phyloP scores from a whole-genome alignment of 2,329 filamentous ascomycete genomes.

The Ciborinia camelliae region DNA sequence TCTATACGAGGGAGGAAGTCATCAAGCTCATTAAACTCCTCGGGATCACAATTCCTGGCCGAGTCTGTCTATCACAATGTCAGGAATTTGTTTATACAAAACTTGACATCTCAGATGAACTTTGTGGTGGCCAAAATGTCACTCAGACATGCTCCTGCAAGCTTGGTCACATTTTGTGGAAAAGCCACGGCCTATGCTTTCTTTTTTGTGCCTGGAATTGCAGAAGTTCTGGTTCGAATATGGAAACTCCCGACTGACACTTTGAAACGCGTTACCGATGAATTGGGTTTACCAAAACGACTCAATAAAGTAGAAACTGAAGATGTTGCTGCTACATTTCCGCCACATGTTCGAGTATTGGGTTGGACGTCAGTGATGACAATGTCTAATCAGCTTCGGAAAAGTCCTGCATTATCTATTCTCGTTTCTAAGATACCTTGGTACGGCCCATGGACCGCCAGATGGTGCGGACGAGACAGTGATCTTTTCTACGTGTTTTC shows the following conservation, averaged over 20 bases:
- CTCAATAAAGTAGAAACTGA: constrained; percentile 43
- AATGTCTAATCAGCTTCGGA: constrained; percentile 52
- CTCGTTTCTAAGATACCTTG: constrained; percentile 60
- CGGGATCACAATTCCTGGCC: constrained; percentile 61
- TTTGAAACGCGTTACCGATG: constrained; percentile 58
- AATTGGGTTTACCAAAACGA: constrained; percentile 57
- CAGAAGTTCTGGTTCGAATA: constrained; percentile 62
- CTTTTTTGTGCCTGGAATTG: constrained; percentile 68
- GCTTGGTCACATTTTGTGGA: constrained; percentile 65
- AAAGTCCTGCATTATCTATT: constrained; percentile 53
- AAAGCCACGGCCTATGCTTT: constrained; percentile 73
- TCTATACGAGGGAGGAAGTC: constrained; percentile 36
- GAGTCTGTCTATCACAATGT: constrained; percentile 72
- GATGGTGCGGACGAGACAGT: constrained; percentile 70
- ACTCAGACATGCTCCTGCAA: constrained; percentile 52
- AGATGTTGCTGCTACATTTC: constrained; percentile 39
- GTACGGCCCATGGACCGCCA: constrained; percentile 65
- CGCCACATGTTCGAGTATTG: constrained; percentile 53
- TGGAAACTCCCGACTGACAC: constrained; percentile 60
- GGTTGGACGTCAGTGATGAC: constrained; percentile 57
- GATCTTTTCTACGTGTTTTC: constrained; percentile 72
- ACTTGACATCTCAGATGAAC: constrained; percentile 64
- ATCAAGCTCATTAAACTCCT: constrained; percentile 54
- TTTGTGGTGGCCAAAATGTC: constrained; percentile 75
- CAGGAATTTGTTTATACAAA: constrained; percentile 66